Evolutionary conservation across 768 basidiomycete species (phyloP), one percentile per base, ranked within the genome.

Genomic region (Heimioporus sp.): DNA sequence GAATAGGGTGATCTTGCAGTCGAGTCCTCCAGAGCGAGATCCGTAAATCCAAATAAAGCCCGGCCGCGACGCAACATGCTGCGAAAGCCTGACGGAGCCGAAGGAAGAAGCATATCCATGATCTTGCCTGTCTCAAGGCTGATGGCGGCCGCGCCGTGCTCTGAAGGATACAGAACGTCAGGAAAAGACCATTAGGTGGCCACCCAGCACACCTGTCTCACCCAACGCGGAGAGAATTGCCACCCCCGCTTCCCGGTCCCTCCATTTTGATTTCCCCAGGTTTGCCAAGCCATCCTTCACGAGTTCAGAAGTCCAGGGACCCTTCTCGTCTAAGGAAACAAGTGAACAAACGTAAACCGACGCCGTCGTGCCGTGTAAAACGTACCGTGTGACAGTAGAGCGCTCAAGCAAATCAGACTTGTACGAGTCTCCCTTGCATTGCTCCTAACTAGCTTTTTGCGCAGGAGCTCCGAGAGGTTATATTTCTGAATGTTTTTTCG

Each of bases 211-310:
- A 61, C 62, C 31, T 0, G 62, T 64, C 39, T n/a, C n/a, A 34
- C 57, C 55, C 45, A 64, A 49, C 9, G 63, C 55, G 15, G 48
- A 62, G 11, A 64, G 55, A 10, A 59, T 59, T 7, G 41, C 50
- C 40, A 61, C 57, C 4, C 59, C 63, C 8, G 53, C 57, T n/a
- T 64, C 64, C 53, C 59, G 60, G 10, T 6, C 16, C 38, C 56
- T 54, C 63, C 60, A 62, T 15, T 13, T 28, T 9, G 13, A 7
- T 0, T 36, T 21, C 12, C 38, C 10, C 21, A 56, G 32, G 19
- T 48, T n/a, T 4, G 17, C 32, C n/a, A 56, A 11, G 24, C 54
- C 30, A 16, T 40, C 43, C 1, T 17, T 11, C 11, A 52, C 50
- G 17, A 48, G 51, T 2, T 34, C 37, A 2, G n/a, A 2, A 11